Base-by-base conservation (phyloP, 108 stramenopile species). In the Skeletonema potamos region DNA sequence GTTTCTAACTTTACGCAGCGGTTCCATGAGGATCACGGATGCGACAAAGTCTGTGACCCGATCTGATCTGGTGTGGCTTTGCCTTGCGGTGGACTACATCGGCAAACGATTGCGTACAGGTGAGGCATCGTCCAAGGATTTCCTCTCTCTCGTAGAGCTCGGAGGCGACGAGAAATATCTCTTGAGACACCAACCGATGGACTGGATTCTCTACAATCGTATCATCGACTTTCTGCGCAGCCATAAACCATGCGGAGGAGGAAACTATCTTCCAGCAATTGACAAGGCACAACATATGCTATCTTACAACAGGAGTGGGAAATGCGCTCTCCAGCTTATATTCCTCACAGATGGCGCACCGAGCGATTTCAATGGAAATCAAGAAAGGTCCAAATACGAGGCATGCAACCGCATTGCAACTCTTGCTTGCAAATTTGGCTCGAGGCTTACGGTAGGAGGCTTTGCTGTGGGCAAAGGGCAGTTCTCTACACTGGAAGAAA, bases 271-370 rank as follows among this genome's bases (percentile, higher is more conserved):
- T 0, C 84, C 84, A 2, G 81, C 84, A 1, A 63, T 84, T 20
- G 61, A 79, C 26, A 33, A 24, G 13, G 84, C 84, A 1, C 70
- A 83, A 55, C 6, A 76, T 10, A 18, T 83, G 2, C 64, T 85
- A 27, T 44, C 51, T 6, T 18, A 39, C 13, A 61, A 71, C 36
- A 64, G 27, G 6, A 72, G 54, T n/a, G 70, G 71, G 9, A 75
- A 72, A 20, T 84, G 84, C 36, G 55, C 57, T 4, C 76, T 84
- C 27, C 62, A 76, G 26, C 77, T 85, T 6, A 26, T 85, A 9
- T 84, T 85, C 74, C 76, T 85, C 2, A 74, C 74, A 6, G 84
- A 85, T 71, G 84, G 83, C 1, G 77, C 36, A 8, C 84, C 84
- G 1, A 85, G 84, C 58, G 84, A 85, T 54, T 41, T 58, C 22